phyloP scores from a whole-genome alignment of 768 basidiomycete genomes.

The Tubosaeta brunneosetosa region DNA sequence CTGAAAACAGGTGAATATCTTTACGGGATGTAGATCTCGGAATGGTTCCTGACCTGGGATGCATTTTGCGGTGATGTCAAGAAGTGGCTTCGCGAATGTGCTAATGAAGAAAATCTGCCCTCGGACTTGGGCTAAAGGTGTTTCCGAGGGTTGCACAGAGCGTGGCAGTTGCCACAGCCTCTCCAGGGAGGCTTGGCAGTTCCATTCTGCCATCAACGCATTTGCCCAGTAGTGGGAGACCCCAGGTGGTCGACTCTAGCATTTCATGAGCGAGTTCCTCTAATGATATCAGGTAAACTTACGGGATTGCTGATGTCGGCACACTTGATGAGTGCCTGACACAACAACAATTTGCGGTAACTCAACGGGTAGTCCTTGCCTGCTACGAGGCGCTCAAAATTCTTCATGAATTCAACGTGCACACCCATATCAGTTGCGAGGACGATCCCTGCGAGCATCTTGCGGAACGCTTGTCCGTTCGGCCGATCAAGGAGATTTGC shows the following conservation, averaged over 20 bases:
- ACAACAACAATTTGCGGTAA: slow-evolving; percentile 63
- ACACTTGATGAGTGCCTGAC: slow-evolving; percentile 92
- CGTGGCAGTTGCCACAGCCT: slow-evolving; percentile 66
- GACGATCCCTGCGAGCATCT: slow-evolving; percentile 74
- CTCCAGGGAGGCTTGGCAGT: slow-evolving; percentile 83
- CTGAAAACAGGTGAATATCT: slow-evolving; percentile 34
- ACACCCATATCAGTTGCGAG: slow-evolving; percentile 95
- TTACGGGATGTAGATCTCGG: not conserved
- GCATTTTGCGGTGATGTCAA: slow-evolving; percentile 66
- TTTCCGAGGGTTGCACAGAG: slow-evolving; percentile 44
- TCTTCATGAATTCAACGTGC: slow-evolving; percentile 77
- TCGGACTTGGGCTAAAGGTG: slow-evolving; percentile 61
- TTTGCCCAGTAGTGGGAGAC: slow-evolving; percentile 92
- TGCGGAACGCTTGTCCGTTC: slow-evolving; percentile 48
- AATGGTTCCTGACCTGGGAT: slow-evolving; percentile 56
- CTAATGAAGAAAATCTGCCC: slow-evolving; percentile 89
- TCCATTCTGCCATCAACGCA: slow-evolving; percentile 88
- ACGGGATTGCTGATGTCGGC: slow-evolving; percentile 99
- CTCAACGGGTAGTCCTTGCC: slow-evolving; percentile 38
- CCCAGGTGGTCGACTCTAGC: slow-evolving; percentile 84
- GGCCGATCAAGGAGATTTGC: slow-evolving; percentile 61
- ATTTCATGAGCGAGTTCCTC: slow-evolving; percentile 6
- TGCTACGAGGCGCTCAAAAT: slow-evolving; percentile 49
- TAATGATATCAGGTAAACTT: slow-evolving; percentile 31
- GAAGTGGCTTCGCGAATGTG: slow-evolving; percentile 76